phyloP scores from a whole-genome alignment of 768 basidiomycete species.

The Boletus fagicola region DNA sequence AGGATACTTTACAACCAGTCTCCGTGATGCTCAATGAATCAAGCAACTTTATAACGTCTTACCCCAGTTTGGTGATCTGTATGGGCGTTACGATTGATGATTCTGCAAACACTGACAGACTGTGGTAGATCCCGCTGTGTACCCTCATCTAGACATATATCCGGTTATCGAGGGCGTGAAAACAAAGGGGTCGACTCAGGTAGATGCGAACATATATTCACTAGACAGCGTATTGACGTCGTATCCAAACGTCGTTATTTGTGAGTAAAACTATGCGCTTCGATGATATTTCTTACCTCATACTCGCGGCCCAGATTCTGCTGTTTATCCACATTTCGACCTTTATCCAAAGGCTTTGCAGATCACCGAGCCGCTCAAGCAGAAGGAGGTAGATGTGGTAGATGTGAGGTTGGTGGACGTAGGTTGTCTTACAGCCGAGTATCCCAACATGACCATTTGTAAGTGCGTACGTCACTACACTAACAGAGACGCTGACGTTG shows the following conservation, averaged over 20 bases:
- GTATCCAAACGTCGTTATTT: slow-evolving; percentile 20
- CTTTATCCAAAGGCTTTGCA: slow-evolving; percentile 36
- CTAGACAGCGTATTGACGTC: not conserved
- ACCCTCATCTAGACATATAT: slow-evolving; percentile 44
- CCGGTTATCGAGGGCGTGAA: slow-evolving; percentile 8
- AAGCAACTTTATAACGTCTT: slow-evolving; percentile 12
- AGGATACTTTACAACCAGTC: slow-evolving; percentile 1
- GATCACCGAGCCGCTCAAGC: slow-evolving; percentile 48
- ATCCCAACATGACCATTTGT: slow-evolving; percentile 33
- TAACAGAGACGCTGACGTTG: slow-evolving; percentile 14
- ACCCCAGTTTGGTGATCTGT: slow-evolving; percentile 40
- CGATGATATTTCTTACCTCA: not conserved
- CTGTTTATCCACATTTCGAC: slow-evolving; percentile 41
- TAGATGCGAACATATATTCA: not conserved
- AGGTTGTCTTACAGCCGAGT: slow-evolving; percentile 11
- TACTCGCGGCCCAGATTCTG: slow-evolving; percentile 32
- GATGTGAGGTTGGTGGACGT: slow-evolving; percentile 4
- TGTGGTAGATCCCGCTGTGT: slow-evolving; percentile 37
- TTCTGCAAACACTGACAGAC: slow-evolving; percentile 6
- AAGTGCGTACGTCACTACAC: slow-evolving; percentile 5
- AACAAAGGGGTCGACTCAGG: not conserved
- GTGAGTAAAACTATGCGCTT: slow-evolving; percentile 6
- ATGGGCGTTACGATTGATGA: slow-evolving; percentile 5
- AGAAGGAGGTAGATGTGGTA: slow-evolving; percentile 34
- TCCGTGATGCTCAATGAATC: not conserved